These are phyloP conservation scores for Sporothrix sp. DNA, from an alignment of 2,329 filamentous ascomycete genomes.

Conservation along the genomic window DNA sequence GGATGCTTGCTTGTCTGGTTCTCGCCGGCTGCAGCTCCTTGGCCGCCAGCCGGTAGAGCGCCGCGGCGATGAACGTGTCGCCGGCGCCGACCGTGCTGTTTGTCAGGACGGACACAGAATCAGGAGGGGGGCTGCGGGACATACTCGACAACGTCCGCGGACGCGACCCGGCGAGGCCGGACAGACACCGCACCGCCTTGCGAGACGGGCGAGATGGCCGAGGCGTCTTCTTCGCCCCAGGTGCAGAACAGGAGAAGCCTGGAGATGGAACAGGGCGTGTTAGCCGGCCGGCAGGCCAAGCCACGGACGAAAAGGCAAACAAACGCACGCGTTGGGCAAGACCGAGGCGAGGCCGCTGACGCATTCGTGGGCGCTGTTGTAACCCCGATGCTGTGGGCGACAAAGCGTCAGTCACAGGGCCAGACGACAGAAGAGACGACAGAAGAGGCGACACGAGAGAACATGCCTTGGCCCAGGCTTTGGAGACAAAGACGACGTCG, in stretches of 20 bases:
- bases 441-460: too few relatives aligned
- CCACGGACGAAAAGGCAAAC: too few relatives aligned
- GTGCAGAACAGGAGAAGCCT: conserved; percentile 34
- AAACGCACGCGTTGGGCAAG: background rate
- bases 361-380: conserved; percentile 14
- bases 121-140: too few relatives aligned
- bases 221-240: conserved; percentile 37
- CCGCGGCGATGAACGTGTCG: too few relatives aligned
- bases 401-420: too few relatives aligned
- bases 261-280: conserved; percentile 10
- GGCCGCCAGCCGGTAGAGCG: too few relatives aligned
- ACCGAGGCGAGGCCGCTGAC: conserved; percentile 1
- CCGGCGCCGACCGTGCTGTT: too few relatives aligned
- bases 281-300: too few relatives aligned
- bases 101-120: too few relatives aligned
- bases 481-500: conserved; percentile 66
- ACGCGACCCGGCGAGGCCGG: conserved; percentile 30
- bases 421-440: too few relatives aligned
- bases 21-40: too few relatives aligned
- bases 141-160: conserved; percentile 48
- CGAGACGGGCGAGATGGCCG: conserved; percentile 30
- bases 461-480: conserved; percentile 50
- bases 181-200: conserved; percentile 28
- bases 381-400: conserved; percentile 25
- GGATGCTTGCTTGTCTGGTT: too few relatives aligned